Percentiles rank a stretch among this genome's conserved stretches.
Conservation (phyloP, 108 stramenopile genomes). For the Pseudonitzschia pungens region DNA sequence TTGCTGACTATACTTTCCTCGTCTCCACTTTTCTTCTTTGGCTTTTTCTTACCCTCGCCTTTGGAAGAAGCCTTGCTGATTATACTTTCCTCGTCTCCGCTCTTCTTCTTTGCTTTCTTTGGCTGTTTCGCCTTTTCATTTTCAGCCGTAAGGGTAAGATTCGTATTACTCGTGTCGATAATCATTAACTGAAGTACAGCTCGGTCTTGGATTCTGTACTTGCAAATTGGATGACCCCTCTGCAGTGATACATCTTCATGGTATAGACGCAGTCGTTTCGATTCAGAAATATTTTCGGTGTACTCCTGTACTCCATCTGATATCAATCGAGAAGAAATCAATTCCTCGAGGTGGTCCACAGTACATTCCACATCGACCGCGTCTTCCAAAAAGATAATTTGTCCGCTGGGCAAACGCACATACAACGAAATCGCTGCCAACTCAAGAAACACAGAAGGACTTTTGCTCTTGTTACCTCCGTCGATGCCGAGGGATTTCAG, state of each 20-base stretch:
- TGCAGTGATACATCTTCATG: background rate
- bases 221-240: background rate
- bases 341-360: constrained; percentile 1
- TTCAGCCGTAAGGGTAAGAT: background rate
- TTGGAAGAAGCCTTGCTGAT: background rate
- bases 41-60: background rate
- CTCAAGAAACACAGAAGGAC: background rate
- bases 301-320: background rate
- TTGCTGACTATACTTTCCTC: background rate
- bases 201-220: constrained; percentile 3
- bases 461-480: background rate
- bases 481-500: constrained; percentile 7
- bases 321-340: background rate
- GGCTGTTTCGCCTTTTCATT: background rate
- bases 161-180: background rate
- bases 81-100: background rate
- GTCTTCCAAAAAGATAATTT: background rate
- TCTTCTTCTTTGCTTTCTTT: background rate
- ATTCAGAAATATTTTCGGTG: background rate
- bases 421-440: background rate
- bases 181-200: constrained; percentile 4
- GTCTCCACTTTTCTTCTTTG: constrained; percentile 3
- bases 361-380: constrained; percentile 2
- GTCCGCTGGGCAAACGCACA: constrained; percentile 1
- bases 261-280: background rate